Evolutionary conservation across 768 basidiomycete genomes (phyloP), one percentile per base, ranked within the genome.

Genomic region (Mycena filopes): DNA sequence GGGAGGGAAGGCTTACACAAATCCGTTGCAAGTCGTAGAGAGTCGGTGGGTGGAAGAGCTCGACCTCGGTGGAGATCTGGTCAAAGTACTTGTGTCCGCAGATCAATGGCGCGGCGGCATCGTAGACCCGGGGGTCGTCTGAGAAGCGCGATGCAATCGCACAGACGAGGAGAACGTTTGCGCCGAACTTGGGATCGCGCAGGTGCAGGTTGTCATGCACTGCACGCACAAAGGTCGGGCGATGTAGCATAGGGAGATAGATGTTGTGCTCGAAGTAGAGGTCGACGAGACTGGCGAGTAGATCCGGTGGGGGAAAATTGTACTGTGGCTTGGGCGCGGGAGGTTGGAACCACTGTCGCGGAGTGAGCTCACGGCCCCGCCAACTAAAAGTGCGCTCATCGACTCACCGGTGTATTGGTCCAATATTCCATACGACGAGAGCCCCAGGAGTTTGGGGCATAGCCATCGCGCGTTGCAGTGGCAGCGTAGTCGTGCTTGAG

Each of bases 11-110:
- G 36, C 79, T 36, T 21, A 83, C 85, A 45, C 80, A 80, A 71
- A 88, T 88, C 28, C 83, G 81, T 72, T 96, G 95, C 41, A 96
- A 73, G 64, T 95, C 93, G 73, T 87, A 89, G 58, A 96, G 72
- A 4, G 83, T 77, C 2, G 93, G 91, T 3, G 90, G 84, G 0
- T 81, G 78, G 15, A 94, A 77, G n/a, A 93, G 85, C 70, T 85
- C 86, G 57, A 87, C 85, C 38, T 89, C 83, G 72, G 85, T 81
- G 56, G 91, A 84, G 1, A 90, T 87, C 70, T 91, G 89, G n/a
- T 86, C 79, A 67, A 88, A 89, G 80, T 85, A 92, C 69, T 83
- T 85, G 88, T 88, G 90, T 0, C 89, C 89, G 3, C 82, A 79
- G 1, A 84, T 87, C 26, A 71, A 72, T 21, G 77, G 80, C 50